A percentile compares a stretch with the other conserved stretches of the same genome.
These are phyloP conservation scores for Isatis tinctoria DNA, from an alignment of 345 rosid species.

Conservation along the genomic window DNA sequence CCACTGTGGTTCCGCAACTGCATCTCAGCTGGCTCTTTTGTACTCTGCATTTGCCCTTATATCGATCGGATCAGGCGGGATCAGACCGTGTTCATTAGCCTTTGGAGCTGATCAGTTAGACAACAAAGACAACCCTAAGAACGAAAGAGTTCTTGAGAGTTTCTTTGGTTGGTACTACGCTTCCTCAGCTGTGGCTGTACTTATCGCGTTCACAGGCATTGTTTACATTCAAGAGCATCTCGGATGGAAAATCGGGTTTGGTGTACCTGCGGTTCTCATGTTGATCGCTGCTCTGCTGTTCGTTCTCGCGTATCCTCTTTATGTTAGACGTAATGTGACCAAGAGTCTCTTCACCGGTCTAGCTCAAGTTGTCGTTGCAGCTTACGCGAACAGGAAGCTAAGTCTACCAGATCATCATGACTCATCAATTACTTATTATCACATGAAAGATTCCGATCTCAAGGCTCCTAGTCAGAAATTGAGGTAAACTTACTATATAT, in stretches of 20 bases:
- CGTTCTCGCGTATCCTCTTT: slow-evolving; percentile 45
- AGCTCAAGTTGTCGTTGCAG: slow-evolving; percentile 46
- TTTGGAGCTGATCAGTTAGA: slow-evolving; percentile 71
- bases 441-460: slow-evolving; percentile 41
- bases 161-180: slow-evolving; percentile 73
- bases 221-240: slow-evolving; percentile 60
- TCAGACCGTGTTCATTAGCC: slow-evolving; percentile 71
- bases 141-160: slow-evolving; percentile 51
- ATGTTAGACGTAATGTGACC: slow-evolving; percentile 40
- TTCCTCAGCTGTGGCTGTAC: slow-evolving; percentile 43
- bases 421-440: slow-evolving; percentile 42
- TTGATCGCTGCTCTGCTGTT: slow-evolving; percentile 42
- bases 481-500: slow-evolving; percentile 34
- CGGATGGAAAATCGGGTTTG: slow-evolving; percentile 61
- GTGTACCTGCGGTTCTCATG: slow-evolving; percentile 59
- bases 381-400: slow-evolving; percentile 45
- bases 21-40: slow-evolving; percentile 49
- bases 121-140: slow-evolving; percentile 46
- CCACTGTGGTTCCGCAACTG: slow-evolving; percentile 47
- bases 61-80: slow-evolving; percentile 68
- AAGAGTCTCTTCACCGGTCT: slow-evolving; percentile 51
- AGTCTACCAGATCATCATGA: slow-evolving; percentile 39
- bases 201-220: slow-evolving; percentile 50
- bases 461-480: slow-evolving; percentile 48
- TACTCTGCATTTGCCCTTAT: slow-evolving; percentile 46